Percentiles rank a stretch among this genome's conserved stretches.
phyloP scores from a whole-genome alignment of 1,284 basidiomycete genomes.

The Singerocomus inundabilis region DNA sequence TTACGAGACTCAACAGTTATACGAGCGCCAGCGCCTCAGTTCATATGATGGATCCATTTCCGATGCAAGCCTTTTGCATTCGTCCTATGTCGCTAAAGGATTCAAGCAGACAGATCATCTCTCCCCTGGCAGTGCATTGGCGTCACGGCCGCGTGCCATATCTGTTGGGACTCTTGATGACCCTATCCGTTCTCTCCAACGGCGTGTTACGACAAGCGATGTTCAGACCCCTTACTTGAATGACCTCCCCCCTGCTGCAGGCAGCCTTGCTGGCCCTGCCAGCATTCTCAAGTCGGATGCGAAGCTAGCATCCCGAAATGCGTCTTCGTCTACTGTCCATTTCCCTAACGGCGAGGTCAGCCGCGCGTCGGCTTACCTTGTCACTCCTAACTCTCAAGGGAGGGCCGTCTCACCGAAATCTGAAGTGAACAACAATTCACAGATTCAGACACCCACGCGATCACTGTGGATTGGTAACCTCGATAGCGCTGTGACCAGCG shows the following conservation, averaged over 20 bases:
- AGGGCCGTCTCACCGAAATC: conserved; percentile 78
- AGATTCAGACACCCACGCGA: conserved; percentile 88
- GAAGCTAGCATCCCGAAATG: conserved; percentile 50
- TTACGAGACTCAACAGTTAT: conserved; percentile 49
- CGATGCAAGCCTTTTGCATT: conserved; percentile 48
- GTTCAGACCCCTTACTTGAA: conserved; percentile 54
- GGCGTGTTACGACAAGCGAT: conserved; percentile 61
- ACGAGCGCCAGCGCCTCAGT: conserved; percentile 52
- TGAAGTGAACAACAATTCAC: conserved; percentile 60
- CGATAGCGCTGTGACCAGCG: conserved; percentile 89
- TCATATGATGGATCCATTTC: conserved; percentile 56
- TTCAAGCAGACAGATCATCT: conserved; percentile 74
- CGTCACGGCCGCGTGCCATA: conserved; percentile 79
- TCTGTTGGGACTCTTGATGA: conserved; percentile 92
- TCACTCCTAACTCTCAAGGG: conserved; percentile 61
- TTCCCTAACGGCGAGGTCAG: conserved; percentile 63
- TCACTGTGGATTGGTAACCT: conserved; percentile 98
- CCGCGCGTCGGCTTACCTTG: conserved; percentile 64
- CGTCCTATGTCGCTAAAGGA: conserved; percentile 64
- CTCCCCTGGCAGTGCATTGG: conserved; percentile 39
- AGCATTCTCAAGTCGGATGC: conserved; percentile 57
- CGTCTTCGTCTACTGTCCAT: conserved; percentile 60
- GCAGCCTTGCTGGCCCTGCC: conserved; percentile 44
- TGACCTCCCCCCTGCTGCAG: conserved; percentile 44
- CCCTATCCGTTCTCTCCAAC: conserved; percentile 57